Conservation (phyloP, 257 asterid genomes). For the Capsicum chinense region DNA sequence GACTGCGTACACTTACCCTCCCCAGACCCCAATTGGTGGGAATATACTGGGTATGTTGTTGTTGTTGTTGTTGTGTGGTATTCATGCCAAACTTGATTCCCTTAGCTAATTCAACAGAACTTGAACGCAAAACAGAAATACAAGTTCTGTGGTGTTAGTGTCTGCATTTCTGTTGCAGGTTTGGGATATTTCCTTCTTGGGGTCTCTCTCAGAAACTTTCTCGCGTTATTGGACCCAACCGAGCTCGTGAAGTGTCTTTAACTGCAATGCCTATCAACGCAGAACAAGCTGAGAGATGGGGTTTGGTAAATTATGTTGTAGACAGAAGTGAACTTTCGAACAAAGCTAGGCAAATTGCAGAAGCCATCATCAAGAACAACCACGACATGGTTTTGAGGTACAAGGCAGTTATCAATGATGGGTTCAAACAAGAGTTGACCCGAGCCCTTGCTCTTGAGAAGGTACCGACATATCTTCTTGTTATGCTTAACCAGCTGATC, state of each 20-base stretch:
- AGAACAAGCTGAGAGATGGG: conserved; percentile 94
- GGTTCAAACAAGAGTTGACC: conserved; percentile 71
- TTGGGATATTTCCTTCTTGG: conserved; percentile 99
- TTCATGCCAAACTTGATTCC: neutral
- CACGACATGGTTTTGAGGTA: conserved; percentile 76
- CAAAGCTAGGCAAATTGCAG: conserved; percentile 78
- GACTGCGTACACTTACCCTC: no score
- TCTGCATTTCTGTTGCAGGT: conserved; percentile 48
- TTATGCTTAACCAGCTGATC: conserved; percentile 16
- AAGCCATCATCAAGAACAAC: conserved; percentile 85
- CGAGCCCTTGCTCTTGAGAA: conserved; percentile 87
- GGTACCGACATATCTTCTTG: conserved; percentile 47
- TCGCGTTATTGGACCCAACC: conserved; percentile 77
- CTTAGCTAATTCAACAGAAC: neutral
- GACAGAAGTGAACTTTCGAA: conserved; percentile 67
- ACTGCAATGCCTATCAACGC: conserved; percentile 73
- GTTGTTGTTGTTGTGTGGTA: neutral
- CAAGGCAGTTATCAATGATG: conserved; percentile 86
- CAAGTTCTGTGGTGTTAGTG: neutral
- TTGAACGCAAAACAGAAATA: neutral
- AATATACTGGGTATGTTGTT: no score
- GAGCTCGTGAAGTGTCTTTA: conserved; percentile 88
- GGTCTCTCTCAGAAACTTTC: conserved; percentile 96
- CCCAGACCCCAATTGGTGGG: no score
- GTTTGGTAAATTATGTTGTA: conserved; percentile 89